phyloP scores from a whole-genome alignment of 2,329 filamentous ascomycete genomes.

The Fusarium sp. region DNA sequence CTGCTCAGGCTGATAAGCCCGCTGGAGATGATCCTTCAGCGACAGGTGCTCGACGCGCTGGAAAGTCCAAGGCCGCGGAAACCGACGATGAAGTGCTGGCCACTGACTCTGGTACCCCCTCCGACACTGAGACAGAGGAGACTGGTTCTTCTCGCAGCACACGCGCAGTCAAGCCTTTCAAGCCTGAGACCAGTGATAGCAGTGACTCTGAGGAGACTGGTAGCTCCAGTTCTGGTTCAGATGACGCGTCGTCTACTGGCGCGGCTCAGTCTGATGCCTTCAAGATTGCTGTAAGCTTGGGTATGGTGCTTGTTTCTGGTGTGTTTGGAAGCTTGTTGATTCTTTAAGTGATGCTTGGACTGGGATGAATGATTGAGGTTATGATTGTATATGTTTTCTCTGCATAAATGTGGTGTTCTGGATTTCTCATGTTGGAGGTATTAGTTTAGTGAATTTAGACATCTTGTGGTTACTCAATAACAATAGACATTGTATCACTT shows the following conservation, averaged over 20 bases:
- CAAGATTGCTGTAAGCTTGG: conserved; percentile 14
- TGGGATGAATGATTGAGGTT: not conserved
- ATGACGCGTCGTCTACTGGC: not conserved
- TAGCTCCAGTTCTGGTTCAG: not conserved
- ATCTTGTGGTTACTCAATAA: not conserved
- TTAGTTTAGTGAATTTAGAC: not conserved
- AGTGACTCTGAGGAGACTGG: conserved; percentile 19
- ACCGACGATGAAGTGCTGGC: conserved; percentile 16
- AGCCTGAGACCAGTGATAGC: conserved; percentile 1
- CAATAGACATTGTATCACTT: not conserved
- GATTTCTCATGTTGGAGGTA: not conserved
- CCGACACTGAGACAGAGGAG: not conserved
- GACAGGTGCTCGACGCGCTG: not conserved
- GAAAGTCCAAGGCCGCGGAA: not conserved
- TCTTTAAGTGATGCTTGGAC: conserved; percentile 2
- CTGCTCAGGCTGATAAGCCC: not conserved
- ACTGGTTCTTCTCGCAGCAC: conserved; percentile 7
- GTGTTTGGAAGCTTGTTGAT: conserved; percentile 30
- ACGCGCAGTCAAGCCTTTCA: conserved; percentile 32
- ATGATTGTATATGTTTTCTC: not conserved
- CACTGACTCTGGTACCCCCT: conserved; percentile 27
- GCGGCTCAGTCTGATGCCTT: conserved; percentile 17
- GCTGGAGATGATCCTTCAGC: not conserved
- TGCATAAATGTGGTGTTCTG: conserved; percentile 17
- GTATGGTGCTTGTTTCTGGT: conserved; percentile 28